Evolutionary conservation across 2,329 filamentous ascomycete genomes (phyloP), one percentile per base, ranked within the genome.

Genomic region (Penicillium italicum): DNA sequence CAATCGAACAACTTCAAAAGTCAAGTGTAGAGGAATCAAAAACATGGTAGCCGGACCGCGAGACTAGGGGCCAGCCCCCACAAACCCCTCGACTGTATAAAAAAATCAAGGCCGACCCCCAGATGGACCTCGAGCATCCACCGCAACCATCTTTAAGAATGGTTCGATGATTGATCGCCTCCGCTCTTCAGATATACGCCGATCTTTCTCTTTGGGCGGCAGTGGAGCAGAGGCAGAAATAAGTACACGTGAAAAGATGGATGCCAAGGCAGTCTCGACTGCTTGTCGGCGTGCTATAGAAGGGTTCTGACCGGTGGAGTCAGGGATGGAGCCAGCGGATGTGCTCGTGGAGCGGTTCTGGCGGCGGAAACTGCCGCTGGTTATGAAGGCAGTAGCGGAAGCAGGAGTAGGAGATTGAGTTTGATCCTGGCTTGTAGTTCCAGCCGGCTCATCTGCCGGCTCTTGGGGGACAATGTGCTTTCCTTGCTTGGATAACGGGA

Each of bases 141-240:
- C 70, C 2, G 65, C 68, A 47, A 70, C 67, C 47, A 71, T 70
- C 44, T 74, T 77, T 56, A 90, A 67, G 62, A 95, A 95, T 28
- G 90, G 75, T 68, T 91, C 88, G 30, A 95, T 69, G 12, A 92
- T 74, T 10, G 80, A 80, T 53, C 80, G 79, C 76, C 85, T 88
- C 69, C 83, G 82, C 55, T 88, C 88, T 60, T 86, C 85, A 14
- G 79, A 72, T 0, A 76, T 73, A 57, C 79, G 85, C 61, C 76
- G 82, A 57, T 89, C 87, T 72, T 83, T 84, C 6, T 83, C 82
- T 57, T 73, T 80, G 20, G 69, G 58, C 1, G 70, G 74, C 4
- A 69, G 63, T 1, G 75, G 68, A 2, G 69, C 66, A 16, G 66
- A 59, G 0, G 75, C 69, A 8, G 86, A 80, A 56, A 91, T 87